These are phyloP conservation scores for Russula vinacea DNA, from an alignment of 768 basidiomycete genomes.

Conservation along the genomic window DNA sequence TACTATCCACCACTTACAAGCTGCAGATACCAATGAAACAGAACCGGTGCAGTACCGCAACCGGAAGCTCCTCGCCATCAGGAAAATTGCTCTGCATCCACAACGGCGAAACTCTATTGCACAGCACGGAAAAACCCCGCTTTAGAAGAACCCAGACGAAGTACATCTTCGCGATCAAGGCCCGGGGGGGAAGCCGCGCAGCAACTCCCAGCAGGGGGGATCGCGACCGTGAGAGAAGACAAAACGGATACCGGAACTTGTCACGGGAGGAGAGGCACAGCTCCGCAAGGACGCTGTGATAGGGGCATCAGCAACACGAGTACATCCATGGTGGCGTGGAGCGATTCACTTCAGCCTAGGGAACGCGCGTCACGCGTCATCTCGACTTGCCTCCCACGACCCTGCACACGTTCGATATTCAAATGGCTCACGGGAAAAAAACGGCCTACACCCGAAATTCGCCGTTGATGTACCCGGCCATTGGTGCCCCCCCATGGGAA, in stretches of 20 bases:
- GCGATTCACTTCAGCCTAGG: conserved; percentile 2
- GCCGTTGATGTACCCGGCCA: neutral
- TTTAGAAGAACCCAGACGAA: conserved; percentile 12
- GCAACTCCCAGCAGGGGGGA: neutral
- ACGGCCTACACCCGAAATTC: conserved; percentile 11
- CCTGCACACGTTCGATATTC: conserved; percentile 15
- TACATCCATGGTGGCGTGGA: conserved; percentile 28
- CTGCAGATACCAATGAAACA: neutral
- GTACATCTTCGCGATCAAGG: conserved; percentile 6
- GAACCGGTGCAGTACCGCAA: neutral
- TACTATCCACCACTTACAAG: neutral
- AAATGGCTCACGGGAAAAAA: conserved; percentile 23
- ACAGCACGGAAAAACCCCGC: neutral
- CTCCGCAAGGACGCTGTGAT: conserved; percentile 18
- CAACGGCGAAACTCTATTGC: conserved; percentile 9
- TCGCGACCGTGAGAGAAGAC: conserved; percentile 6
- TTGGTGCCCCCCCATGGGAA: conserved; percentile 8
- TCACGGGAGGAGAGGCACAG: conserved; percentile 21
- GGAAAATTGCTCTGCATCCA: conserved; percentile 15
- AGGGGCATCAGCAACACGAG: conserved; percentile 28
- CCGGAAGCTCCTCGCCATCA: neutral
- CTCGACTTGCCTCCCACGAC: conserved; percentile 23
- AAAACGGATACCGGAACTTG: conserved; percentile 10
- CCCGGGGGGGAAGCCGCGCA: conserved; percentile 1
- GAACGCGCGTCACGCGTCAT: conserved; percentile 27